Evolutionary conservation across 176 grass and related monocot species (phyloP), one percentile per base, ranked within the genome.

Genomic region (Leersia perrieri): DNA sequence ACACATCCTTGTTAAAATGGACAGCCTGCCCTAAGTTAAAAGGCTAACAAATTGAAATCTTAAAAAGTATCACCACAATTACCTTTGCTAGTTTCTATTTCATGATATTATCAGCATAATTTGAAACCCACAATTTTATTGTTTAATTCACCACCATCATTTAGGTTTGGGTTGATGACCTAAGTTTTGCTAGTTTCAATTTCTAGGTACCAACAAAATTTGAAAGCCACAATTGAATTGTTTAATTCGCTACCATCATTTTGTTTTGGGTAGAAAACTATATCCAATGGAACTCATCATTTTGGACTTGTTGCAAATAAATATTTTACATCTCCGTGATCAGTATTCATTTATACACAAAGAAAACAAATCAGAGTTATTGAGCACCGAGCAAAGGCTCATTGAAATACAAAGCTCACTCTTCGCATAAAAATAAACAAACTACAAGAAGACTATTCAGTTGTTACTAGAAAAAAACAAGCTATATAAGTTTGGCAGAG

Each of bases 351-450:
- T 58, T 58, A 10, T 10, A 25, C 53, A 58, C 8, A 58, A 58
- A 58, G 2, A 25, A 58, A 58, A 58, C 22, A 67, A 49, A 41
- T 66, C 15, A 74, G 47, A 41, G 53, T 58, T 73, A 66, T 44
- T 14, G 23, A 77, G 32, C 31, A 73, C 44, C 26, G 15, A 77
- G 25, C 36, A 55, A 32, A 23, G 16, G 41, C 8, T 60, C 6
- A 20, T 74, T 66, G 51, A 53, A 71, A 33, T 82, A n/a, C 38
- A 72, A 25, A 39, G 14, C 30, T 18, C 49, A 32, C 13, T 63
- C 16, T 75, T 75, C 74, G 71, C 74, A 77, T 42, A 7, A 35
- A 83, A 44, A 61, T 53, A 66, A 53, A 57, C 42, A 69, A 75
- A 67, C 4, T 51, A 47, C 36, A 68, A 28, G 40, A 26, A 67